A percentile compares a stretch with the other conserved stretches of the same genome.
Conservation (phyloP, 2,329 filamentous ascomycete species). For the Verticillium isaacii region DNA sequence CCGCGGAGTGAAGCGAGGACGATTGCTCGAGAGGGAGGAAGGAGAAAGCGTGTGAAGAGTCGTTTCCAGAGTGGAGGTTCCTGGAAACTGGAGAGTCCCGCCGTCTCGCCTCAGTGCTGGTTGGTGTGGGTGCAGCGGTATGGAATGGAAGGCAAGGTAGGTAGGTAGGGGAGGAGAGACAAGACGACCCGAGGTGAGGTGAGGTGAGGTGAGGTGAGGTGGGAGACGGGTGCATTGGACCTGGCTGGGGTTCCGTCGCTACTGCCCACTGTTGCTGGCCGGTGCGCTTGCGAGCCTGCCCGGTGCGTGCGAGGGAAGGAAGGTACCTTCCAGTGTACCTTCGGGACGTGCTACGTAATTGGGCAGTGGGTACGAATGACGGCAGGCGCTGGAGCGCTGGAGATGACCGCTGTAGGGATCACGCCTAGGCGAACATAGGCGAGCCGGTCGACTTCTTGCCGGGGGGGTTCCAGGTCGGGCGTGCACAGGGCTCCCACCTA, state of each 20-base stretch:
- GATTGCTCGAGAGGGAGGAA: background rate
- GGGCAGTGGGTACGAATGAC: background rate
- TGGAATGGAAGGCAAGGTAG: background rate
- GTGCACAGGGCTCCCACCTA: slow-evolving; percentile 1
- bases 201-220: background rate
- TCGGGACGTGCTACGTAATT: background rate
- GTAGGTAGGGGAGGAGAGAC: slow-evolving; percentile 1
- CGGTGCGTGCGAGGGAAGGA: background rate
- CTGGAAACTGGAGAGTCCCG: background rate
- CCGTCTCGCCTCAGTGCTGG: background rate
- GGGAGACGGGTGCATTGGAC: background rate
- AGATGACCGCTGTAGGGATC: slow-evolving; percentile 11
- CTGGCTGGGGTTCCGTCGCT: background rate
- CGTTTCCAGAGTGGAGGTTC: background rate
- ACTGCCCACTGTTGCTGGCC: background rate
- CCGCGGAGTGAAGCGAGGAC: background rate
- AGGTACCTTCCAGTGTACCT: background rate
- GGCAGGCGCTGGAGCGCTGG: slow-evolving; percentile 3
- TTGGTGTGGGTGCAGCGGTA: background rate
- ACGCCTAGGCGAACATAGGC: background rate
- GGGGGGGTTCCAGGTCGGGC: background rate
- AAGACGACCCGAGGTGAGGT: background rate
- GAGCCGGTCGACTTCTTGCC: background rate
- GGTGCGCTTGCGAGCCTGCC: background rate
- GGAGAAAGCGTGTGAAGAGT: background rate